These are phyloP conservation scores for Wilcoxina mikolae DNA, from an alignment of 495 filamentous ascomycete genomes.

Conservation along the genomic window DNA sequence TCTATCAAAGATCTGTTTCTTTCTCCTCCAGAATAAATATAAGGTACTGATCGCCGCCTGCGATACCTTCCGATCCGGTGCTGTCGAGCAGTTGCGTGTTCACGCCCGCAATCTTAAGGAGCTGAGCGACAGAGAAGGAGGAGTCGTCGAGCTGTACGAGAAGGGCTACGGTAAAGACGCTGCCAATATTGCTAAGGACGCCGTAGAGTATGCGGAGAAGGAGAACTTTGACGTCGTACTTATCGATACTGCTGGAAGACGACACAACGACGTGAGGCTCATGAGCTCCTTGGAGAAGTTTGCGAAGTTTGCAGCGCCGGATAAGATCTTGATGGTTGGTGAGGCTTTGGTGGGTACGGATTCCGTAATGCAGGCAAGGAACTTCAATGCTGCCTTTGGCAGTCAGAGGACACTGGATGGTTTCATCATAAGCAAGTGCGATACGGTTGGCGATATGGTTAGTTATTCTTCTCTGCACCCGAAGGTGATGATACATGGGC, in stretches of 20 bases:
- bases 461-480: background rate
- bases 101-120: constrained; percentile 85
- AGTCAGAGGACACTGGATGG: constrained; percentile 66
- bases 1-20: constrained; percentile 90
- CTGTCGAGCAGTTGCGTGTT: constrained; percentile 90
- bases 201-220: constrained; percentile 59
- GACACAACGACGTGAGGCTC: constrained; percentile 86
- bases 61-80: constrained; percentile 94
- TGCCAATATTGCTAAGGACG: constrained; percentile 86
- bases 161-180: constrained; percentile 97
- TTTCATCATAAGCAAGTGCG: constrained; percentile 96
- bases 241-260: constrained; percentile 87
- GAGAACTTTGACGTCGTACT: constrained; percentile 82
- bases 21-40: constrained; percentile 91
- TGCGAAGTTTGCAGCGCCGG: constrained; percentile 81
- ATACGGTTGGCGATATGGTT: constrained; percentile 98
- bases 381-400: constrained; percentile 89
- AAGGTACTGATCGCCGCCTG: constrained; percentile 89
- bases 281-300: constrained; percentile 97
- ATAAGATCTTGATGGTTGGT: constrained; percentile 98
- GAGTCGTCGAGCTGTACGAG: constrained; percentile 77
- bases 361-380: constrained; percentile 82
- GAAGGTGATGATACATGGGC: background rate
- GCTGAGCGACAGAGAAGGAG: constrained; percentile 64
- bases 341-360: constrained; percentile 93